Base-by-base conservation (phyloP, 2,329 filamentous ascomycete genomes). In the Orbilia quercus region DNA sequence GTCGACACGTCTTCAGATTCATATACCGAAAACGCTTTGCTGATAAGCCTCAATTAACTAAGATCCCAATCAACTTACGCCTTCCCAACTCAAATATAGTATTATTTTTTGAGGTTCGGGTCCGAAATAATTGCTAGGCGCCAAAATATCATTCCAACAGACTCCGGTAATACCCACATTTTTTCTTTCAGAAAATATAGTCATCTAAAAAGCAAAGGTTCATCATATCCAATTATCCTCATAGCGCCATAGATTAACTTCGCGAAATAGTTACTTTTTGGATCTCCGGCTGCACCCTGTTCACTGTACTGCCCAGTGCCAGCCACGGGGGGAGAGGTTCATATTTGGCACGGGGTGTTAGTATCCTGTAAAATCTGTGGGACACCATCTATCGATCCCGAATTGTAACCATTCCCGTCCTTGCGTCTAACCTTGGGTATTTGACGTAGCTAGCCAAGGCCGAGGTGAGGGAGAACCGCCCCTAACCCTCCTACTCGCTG, bases 131-230 rank as follows among this genome's bases (percentile, higher is more conserved):
- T 58, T 63, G 23, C 38, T n/a, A n/a, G n/a, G n/a, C n/a, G n/a
- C n/a, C n/a, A n/a, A 31, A 20, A 45, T 36, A 36, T 36, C 31
- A 60, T 47, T 51, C 22, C 36, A 22, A 18, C 31, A 34, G 28
- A 44, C 36, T 20, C 38, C 47, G 12, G 42, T 38, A 44, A n/a
- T n/a, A n/a, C n/a, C n/a, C n/a, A 73, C 53, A 54, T 38, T 40
- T 47, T 40, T 28, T 48, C 45, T 16, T 47, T 44, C n/a, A 25
- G 48, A 31, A 54, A 59, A 51, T 65, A 60, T 23, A n/a, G 58
- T 51, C 53, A 44, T 58, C 45, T 50, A 66, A 73, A 73, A 73
- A 73, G 69, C 69, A 73, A 73, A 73, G 54, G 36, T 62, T 55
- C 54, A 55, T 23, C 9, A 60, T 50, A 62, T 45, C 69, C 69